Evolutionary conservation across 2,329 filamentous ascomycete species (phyloP).

Genomic region (Xylariaceae sp.): DNA sequence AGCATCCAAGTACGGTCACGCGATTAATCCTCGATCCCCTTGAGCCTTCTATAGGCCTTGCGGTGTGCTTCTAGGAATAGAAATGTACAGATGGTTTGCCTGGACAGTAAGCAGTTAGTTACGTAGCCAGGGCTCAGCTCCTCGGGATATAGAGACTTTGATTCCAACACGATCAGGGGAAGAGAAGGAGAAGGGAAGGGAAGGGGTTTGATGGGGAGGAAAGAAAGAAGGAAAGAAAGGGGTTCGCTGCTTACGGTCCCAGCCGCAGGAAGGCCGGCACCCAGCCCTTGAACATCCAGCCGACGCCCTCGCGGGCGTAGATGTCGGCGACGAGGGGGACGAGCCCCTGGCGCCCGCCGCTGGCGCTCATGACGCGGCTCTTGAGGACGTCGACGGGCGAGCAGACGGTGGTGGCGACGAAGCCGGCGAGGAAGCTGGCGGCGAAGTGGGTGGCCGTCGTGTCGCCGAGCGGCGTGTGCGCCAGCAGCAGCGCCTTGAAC

Average conservation of each 20-base stretch:
- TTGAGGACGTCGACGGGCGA: slow-evolving; percentile 86
- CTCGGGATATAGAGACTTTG: no score
- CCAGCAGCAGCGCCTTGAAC: slow-evolving; percentile 65
- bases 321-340: slow-evolving; percentile 57
- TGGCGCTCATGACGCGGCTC: slow-evolving; percentile 74
- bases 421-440: slow-evolving; percentile 69
- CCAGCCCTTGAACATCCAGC: slow-evolving; percentile 89
- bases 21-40: slow-evolving; percentile 30
- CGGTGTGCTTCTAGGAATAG: slow-evolving; percentile 83
- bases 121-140: neutral
- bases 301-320: slow-evolving; percentile 60
- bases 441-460: slow-evolving; percentile 71
- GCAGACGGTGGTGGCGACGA: slow-evolving; percentile 78
- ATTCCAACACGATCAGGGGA: neutral
- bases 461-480: slow-evolving; percentile 59
- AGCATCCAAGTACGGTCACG: no score
- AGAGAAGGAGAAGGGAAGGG: neutral
- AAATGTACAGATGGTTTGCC: slow-evolving; percentile 81
- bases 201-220: neutral
- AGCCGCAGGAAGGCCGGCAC: slow-evolving; percentile 65
- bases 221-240: neutral
- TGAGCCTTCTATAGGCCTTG: slow-evolving; percentile 58
- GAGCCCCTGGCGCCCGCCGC: slow-evolving; percentile 43
- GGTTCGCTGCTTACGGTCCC: slow-evolving; percentile 55
- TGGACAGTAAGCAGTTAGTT: slow-evolving; percentile 17